phyloP scores from a whole-genome alignment of 2,329 filamentous ascomycete species.

The Aspergillus fructus region DNA sequence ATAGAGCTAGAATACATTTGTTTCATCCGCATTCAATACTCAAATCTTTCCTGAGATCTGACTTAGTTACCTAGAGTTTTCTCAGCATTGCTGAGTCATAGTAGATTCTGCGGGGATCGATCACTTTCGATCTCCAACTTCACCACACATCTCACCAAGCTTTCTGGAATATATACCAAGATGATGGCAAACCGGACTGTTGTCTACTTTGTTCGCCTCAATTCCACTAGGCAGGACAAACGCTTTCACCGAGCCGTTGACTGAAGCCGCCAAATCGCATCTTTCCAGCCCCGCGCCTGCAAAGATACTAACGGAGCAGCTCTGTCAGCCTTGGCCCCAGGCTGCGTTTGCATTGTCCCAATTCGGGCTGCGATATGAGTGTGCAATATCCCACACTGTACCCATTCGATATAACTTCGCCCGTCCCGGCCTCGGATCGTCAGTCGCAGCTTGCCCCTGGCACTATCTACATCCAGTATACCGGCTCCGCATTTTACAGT shows the following conservation, averaged over 20 bases:
- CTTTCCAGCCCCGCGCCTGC: neutral
- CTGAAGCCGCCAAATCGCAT: neutral
- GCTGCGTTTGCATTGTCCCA: neutral
- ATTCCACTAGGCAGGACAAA: neutral
- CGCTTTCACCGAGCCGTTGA: neutral
- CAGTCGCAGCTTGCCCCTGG: neutral
- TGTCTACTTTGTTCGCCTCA: too few relatives aligned
- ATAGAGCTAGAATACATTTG: conserved; percentile 13
- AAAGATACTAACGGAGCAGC: neutral
- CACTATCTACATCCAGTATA: neutral
- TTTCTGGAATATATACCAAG: neutral
- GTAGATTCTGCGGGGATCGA: conserved; percentile 37
- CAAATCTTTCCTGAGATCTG: neutral
- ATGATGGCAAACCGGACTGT: neutral
- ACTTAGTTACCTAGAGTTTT: neutral
- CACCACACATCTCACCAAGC: neutral
- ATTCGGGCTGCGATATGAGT: neutral
- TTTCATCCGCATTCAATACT: neutral
- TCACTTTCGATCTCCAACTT: conserved; percentile 28
- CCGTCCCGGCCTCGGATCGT: neutral
- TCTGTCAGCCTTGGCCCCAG: neutral
- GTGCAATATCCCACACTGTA: neutral
- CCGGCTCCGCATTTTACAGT: conserved; percentile 12
- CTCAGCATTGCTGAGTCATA: conserved; percentile 18
- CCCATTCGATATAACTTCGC: neutral